Base-by-base conservation (phyloP, 768 basidiomycete species). In the Mycena galericulata region DNA sequence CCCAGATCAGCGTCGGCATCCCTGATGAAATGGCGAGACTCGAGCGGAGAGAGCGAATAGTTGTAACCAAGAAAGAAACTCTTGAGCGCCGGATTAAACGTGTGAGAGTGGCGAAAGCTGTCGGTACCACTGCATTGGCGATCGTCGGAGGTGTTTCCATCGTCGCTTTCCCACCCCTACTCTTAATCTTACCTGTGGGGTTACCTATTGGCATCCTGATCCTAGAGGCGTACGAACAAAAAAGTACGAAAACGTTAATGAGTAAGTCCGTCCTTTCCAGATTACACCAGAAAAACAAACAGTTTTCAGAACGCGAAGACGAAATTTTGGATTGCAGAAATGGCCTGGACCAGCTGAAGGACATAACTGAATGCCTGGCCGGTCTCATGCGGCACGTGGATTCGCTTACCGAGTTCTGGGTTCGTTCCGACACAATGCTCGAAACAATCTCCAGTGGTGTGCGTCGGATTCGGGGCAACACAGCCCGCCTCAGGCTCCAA, bases 161-260 rank as follows among this genome's bases (percentile, higher is more conserved):
- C 14, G 26, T 72, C 2, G 47, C 34, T 12, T 72, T 72, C 8
- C 74, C 74, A 4, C 74, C 74, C 8, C 40, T 71, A 4, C 17
- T 75, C 10, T 29, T 74, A 29, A 47, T 73, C n/a, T 29, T 75
- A 11, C 73, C 73, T 0, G 54, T 74, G 15, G 65, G 49, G 15
- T 62, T 75, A 32, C 69, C 74, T 1, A 65, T 74, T 34, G 46
- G 65, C 32, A 72, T 71, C 4, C 43, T 75, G 17, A 61, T 54
- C 18, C 18, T 60, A 15, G 71, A 74, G 60, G 63, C 56, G 4
- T 72, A 67, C 34, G 71, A 74, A 43, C 59, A 69, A 9, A 49
- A 57, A 0, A 54, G 40, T 17, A 51, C 54, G 20, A 72, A 73
- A 40, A 27, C 50, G 38, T 49, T 66, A 24, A 54, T 49, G 30